A percentile compares a stretch with the other conserved stretches of the same genome.
Conservation (phyloP, 1,139 yeast genomes). For the Yamadazyma atmosphaerica region DNA sequence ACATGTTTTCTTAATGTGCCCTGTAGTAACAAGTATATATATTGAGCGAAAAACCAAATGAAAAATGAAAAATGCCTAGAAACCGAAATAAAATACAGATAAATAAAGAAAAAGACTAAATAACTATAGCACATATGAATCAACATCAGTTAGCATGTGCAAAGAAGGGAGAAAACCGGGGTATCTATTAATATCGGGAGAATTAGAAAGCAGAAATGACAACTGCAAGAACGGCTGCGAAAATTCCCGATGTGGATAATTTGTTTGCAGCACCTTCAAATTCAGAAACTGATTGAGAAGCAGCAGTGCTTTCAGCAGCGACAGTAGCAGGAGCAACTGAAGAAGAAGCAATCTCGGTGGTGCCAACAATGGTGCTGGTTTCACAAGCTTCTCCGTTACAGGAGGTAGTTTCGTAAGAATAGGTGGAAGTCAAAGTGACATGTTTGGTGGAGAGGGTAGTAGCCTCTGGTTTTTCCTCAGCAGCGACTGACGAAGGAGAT, state of each 20-base stretch:
- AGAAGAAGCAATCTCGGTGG: conserved; percentile 5
- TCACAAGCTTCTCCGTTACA: conserved; percentile 10
- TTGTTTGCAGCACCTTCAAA: conserved; percentile 14
- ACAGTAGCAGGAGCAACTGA: conserved; percentile 1
- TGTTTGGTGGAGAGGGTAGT: conserved; percentile 4
- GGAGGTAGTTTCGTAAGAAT: conserved; percentile 7
- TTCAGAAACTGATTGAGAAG: conserved; percentile 3
- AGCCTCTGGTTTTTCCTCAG: neutral
- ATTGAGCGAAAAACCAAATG: neutral
- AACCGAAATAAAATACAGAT: too few species aligned
- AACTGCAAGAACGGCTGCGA: conserved; percentile 7
- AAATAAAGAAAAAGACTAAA: neutral
- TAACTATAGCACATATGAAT: neutral
- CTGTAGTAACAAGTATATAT: too few species aligned
- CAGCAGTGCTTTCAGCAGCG: conserved; percentile 7
- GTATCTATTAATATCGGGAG: conserved; percentile 2
- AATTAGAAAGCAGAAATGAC: conserved; percentile 9
- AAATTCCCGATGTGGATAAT: conserved; percentile 6
- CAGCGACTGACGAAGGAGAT: neutral
- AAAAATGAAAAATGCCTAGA: too few species aligned
- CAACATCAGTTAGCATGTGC: neutral
- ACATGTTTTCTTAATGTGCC: too few species aligned
- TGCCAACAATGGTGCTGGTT: conserved; percentile 6
- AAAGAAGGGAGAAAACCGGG: neutral
- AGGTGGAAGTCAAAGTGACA: conserved; percentile 11